phyloP scores from a whole-genome alignment of 2,329 filamentous ascomycete genomes.

The Sporothrix pallida region DNA sequence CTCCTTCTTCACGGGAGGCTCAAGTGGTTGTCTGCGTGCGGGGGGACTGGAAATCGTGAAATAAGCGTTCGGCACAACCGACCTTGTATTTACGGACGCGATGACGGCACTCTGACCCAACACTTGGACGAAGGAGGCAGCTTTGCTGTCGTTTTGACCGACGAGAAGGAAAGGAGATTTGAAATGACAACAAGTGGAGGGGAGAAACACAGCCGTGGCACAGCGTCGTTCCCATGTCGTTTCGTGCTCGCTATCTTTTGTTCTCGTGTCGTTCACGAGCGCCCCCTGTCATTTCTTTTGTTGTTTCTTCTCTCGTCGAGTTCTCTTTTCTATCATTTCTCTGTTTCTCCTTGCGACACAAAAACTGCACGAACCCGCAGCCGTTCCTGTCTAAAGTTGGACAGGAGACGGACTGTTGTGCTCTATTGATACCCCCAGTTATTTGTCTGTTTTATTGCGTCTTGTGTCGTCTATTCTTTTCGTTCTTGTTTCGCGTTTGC shows the following conservation, averaged over 20 bases:
- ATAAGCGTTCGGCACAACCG: constrained; percentile 98
- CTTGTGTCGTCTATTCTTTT: neutral
- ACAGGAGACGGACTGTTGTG: neutral
- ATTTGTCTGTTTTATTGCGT: neutral
- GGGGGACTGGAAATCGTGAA: constrained; percentile 76
- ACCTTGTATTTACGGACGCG: constrained; percentile 99
- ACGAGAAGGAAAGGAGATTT: neutral
- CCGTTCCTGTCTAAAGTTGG: constrained; percentile 32
- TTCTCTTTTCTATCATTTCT: neutral
- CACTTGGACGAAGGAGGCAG: constrained; percentile 45
- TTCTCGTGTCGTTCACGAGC: constrained; percentile 10
- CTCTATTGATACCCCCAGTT: neutral
- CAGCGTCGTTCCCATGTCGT: constrained; percentile 23
- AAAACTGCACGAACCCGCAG: neutral
- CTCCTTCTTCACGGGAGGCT: constrained; percentile 78
- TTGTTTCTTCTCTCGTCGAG: neutral
- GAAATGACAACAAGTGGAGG: neutral
- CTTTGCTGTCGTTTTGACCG: neutral
- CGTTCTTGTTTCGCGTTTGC: neutral
- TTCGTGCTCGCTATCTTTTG: neutral
- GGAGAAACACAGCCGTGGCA: neutral
- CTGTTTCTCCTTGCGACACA: constrained; percentile 15
- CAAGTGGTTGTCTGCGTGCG: constrained; percentile 77
- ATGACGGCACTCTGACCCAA: constrained; percentile 93
- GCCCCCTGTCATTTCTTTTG: constrained; percentile 22